Percentiles rank a stretch among this genome's conserved stretches.
Conservation (phyloP, 1,139 yeast genomes). For the Blastobotrys petasosporus region DNA sequence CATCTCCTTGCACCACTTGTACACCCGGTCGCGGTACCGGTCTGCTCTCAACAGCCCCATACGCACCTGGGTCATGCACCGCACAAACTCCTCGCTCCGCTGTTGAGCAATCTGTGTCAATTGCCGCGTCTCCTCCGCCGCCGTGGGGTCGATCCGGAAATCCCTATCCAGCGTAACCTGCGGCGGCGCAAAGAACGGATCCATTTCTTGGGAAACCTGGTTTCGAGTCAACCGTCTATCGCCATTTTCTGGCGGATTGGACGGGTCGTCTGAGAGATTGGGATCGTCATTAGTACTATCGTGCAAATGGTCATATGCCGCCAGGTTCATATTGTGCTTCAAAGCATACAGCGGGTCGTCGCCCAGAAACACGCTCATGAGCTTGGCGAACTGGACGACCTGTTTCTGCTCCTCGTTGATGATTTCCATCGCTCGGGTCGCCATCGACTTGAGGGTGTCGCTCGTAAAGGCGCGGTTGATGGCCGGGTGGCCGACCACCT, state of each 20-base stretch:
- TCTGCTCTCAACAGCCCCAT: constrained; percentile 74
- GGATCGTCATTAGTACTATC: constrained; percentile 17
- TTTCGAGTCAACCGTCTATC: constrained; percentile 34
- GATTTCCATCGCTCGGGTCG: constrained; percentile 65
- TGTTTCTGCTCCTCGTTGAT: constrained; percentile 77
- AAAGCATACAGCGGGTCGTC: constrained; percentile 71
- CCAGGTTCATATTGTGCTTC: constrained; percentile 59
- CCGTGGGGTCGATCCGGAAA: constrained; percentile 43
- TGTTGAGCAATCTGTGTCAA: constrained; percentile 69
- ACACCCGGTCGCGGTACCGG: constrained; percentile 59
- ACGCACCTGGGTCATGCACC: constrained; percentile 66
- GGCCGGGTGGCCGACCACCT: constrained; percentile 66
- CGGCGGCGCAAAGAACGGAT: constrained; percentile 65
- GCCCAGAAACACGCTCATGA: constrained; percentile 75
- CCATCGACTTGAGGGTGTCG: constrained; percentile 47
- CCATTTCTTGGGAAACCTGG: constrained; percentile 37
- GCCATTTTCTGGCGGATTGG: constrained; percentile 12
- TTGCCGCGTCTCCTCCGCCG: constrained; percentile 61
- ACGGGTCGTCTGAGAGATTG: background rate
- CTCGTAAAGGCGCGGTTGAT: constrained; percentile 58
- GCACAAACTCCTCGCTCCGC: constrained; percentile 82
- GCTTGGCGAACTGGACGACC: constrained; percentile 60
- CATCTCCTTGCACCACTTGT: constrained; percentile 82
- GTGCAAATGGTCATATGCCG: constrained; percentile 60
- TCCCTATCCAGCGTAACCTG: constrained; percentile 41